Percentiles rank a stretch among this genome's conserved stretches.
phyloP scores from a whole-genome alignment of 495 filamentous ascomycete species.

The Aspergillus mulundensis region DNA sequence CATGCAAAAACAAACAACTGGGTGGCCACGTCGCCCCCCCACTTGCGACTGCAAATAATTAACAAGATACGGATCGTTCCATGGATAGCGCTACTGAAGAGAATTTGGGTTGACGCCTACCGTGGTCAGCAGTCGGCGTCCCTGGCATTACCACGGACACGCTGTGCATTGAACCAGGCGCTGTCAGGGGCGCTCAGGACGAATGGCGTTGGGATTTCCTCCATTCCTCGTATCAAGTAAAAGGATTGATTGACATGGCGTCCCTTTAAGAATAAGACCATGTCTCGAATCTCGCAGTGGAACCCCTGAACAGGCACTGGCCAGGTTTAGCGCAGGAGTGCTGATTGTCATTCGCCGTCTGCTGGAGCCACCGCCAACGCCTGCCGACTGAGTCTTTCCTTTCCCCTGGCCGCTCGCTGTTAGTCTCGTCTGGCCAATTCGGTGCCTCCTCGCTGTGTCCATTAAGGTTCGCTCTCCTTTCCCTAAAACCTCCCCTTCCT shows the following conservation, averaged over 20 bases:
- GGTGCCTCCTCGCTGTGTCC: not conserved
- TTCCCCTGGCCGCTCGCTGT: slow-evolving; percentile 2
- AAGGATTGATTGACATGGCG: not conserved
- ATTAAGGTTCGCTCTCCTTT: slow-evolving; percentile 6
- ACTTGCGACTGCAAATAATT: slow-evolving; percentile 10
- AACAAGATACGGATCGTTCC: slow-evolving; percentile 1
- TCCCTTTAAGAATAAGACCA: not conserved
- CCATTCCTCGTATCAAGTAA: not conserved
- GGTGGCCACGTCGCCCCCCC: slow-evolving; percentile 11
- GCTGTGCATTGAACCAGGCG: not conserved
- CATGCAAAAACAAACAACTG: slow-evolving; percentile 7
- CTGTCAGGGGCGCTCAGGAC: not conserved
- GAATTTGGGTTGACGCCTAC: not conserved
- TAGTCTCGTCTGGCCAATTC: slow-evolving; percentile 10
- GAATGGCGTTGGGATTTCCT: not conserved
- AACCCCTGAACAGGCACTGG: slow-evolving; percentile 7
- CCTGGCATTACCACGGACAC: not conserved
- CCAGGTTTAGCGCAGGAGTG: slow-evolving; percentile 5
- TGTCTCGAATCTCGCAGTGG: slow-evolving; percentile 14
- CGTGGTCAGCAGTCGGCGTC: not conserved
- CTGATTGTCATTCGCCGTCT: slow-evolving; percentile 11
- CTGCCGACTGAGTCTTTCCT: not conserved
- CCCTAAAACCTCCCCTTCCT: slow-evolving; percentile 13
- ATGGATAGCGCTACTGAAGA: slow-evolving; percentile 5
- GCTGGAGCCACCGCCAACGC: slow-evolving; percentile 11